Evolutionary conservation across 768 basidiomycete species (phyloP), one percentile per base, ranked within the genome.

Genomic region (Amyloporia xantha): DNA sequence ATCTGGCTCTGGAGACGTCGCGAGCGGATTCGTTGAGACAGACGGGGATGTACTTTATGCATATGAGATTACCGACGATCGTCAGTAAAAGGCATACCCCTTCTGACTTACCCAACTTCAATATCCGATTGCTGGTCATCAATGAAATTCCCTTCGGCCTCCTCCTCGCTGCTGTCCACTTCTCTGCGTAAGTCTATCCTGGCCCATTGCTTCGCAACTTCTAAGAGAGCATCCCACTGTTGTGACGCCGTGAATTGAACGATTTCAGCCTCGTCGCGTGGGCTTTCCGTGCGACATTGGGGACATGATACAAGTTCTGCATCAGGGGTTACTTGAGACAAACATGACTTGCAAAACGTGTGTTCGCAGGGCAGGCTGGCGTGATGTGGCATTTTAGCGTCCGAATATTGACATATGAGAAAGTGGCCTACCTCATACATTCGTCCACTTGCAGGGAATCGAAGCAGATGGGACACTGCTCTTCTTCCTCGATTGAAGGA

Each of bases 291-390:
- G 17, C 73, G 64, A 50, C 75, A 76, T 12, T 54, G 40, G 5
- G 73, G 71, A 43, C 75, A 77, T 19, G 44, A 41, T 15, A 72
- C 58, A 0, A 45, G 58, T 36, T 69, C 69, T 12, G 40, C 63
- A 50, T 51, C 57, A 4, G 21, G 49, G 2, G 43, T 38, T 19
- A 72, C 54, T 27, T 60, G 26, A 7, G 62, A 54, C 15, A 72
- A 51, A 48, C 74, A 75, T 4, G 49, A 56, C 41, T 69, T 54
- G 54, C 76, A 77, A 30, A 72, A 55, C 6, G 68, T 54, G 54
- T 78, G 76, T 38, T 74, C 61, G 57, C 76, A 76, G 5, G 62
- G 56, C 20, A 73, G 60, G 40, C 75, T 78, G 21, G 15, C 13
- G 10, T 12, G 17, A n/a, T 7, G 4, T 27, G 33, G 11, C n/a